phyloP scores from a whole-genome alignment of 371 early-diverging fungal genomes.

The Actinomortierella wolfii region DNA sequence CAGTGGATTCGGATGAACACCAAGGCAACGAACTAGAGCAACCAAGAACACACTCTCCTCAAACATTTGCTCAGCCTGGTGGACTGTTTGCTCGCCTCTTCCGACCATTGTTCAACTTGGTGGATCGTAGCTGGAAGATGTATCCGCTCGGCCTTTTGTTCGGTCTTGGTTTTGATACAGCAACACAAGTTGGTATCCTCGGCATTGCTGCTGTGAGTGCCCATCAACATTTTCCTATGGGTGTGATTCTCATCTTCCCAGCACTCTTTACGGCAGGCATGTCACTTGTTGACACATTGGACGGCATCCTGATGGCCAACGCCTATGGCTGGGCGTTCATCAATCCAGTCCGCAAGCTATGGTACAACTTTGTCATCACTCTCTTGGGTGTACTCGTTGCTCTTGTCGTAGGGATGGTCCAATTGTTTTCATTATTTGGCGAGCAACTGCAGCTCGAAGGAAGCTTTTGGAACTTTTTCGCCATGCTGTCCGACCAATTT shows the following conservation, averaged over 20 bases:
- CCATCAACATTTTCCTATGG: conserved; percentile 52
- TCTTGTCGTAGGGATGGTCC: conserved; percentile 58
- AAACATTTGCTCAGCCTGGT: conserved; percentile 8
- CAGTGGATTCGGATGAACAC: not conserved
- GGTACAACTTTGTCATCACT: conserved; percentile 69
- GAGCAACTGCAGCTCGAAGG: conserved; percentile 53
- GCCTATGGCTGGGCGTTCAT: conserved; percentile 70
- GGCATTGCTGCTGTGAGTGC: conserved; percentile 61
- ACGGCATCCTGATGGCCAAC: conserved; percentile 67
- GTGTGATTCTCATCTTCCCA: conserved; percentile 63
- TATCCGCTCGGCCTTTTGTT: conserved; percentile 66
- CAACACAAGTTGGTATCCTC: conserved; percentile 64
- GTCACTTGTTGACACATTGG: conserved; percentile 68
- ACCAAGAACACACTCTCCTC: not conserved
- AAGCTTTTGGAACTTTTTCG: conserved; percentile 63
- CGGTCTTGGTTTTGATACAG: conserved; percentile 77
- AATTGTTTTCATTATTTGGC: conserved; percentile 56
- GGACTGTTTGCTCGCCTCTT: conserved; percentile 60
- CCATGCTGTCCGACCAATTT: conserved; percentile 54
- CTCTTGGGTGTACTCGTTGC: conserved; percentile 64
- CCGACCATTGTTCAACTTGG: conserved; percentile 57
- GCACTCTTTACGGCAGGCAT: conserved; percentile 71
- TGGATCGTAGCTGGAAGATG: conserved; percentile 72
- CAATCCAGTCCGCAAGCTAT: conserved; percentile 63
- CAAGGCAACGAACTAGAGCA: not conserved